Percentiles rank a stretch among this genome's conserved stretches.
These are phyloP conservation scores for Trichoderma sp. DNA, from an alignment of 2,329 filamentous ascomycete species.

Conservation along the genomic window DNA sequence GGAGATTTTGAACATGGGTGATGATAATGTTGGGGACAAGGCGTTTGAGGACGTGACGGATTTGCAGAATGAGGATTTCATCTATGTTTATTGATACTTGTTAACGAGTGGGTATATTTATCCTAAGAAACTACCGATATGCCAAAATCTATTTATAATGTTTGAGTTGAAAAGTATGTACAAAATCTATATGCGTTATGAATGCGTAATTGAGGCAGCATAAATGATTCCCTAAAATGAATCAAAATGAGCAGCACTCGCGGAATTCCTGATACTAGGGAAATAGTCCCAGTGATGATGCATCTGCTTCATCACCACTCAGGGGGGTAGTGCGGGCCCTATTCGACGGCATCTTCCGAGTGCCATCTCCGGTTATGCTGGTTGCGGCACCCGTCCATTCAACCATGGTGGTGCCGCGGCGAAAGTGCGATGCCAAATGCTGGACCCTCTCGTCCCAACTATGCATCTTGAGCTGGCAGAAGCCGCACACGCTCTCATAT, in stretches of 20 bases:
- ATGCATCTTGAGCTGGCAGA: conserved; percentile 37
- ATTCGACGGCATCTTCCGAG: not conserved
- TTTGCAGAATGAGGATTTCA: conserved; percentile 59
- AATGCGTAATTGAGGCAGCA: not conserved
- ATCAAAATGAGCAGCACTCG: not conserved
- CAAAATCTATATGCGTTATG: not conserved
- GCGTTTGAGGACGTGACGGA: conserved; percentile 52
- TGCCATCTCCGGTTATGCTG: conserved; percentile 35
- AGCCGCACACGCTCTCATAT: conserved; percentile 34
- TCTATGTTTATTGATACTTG: conserved; percentile 47
- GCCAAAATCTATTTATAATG: not conserved
- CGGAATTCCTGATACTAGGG: not conserved
- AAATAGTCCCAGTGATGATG: not conserved
- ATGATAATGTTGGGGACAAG: conserved; percentile 39
- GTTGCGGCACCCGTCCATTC: conserved; percentile 42
- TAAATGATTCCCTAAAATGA: not conserved
- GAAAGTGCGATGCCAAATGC: conserved; percentile 44
- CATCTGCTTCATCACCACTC: conserved; percentile 8
- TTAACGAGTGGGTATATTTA: conserved; percentile 10
- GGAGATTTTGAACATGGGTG: conserved; percentile 24
- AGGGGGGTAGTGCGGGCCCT: not conserved
- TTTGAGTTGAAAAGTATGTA: not conserved
- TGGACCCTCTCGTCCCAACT: conserved; percentile 38
- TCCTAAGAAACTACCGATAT: not conserved
- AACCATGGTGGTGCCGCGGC: conserved; percentile 40